Conservation (phyloP, 1,284 basidiomycete genomes). For the Puccinia coronata region DNA sequence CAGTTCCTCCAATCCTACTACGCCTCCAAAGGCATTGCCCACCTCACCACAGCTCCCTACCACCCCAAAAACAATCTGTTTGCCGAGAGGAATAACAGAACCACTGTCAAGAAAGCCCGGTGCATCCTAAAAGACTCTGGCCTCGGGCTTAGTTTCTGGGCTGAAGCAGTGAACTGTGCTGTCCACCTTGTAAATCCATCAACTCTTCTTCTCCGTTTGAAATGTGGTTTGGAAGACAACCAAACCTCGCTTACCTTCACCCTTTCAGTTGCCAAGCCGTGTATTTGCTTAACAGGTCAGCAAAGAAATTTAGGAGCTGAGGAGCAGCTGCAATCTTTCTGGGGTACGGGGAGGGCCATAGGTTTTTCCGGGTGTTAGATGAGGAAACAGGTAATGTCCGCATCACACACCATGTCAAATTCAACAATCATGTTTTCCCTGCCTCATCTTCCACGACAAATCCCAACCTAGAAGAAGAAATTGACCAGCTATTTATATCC, state of each 20-base stretch:
- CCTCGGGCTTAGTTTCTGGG: background rate
- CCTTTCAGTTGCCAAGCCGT: conserved; percentile 13
- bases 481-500: background rate
- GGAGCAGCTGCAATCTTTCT: background rate
- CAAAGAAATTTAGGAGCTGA: background rate
- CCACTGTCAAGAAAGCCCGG: background rate
- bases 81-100: background rate
- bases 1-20: background rate
- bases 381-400: no score
- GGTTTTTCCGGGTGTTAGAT: background rate
- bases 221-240: no score
- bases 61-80: no score
- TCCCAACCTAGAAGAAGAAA: no score
- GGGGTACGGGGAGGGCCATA: conserved; percentile 1
- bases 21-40: no score
- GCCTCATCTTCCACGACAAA: background rate
- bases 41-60: no score
- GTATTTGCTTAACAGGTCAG: conserved; percentile 6
- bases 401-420: no score
- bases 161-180: background rate
- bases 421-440: background rate
- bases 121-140: background rate
- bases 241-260: background rate
- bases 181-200: conserved; percentile 12
- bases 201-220: conserved; percentile 3